Evolutionary conservation across 2,329 filamentous ascomycete genomes (phyloP).

Genomic region (Penicillium vulpinum): DNA sequence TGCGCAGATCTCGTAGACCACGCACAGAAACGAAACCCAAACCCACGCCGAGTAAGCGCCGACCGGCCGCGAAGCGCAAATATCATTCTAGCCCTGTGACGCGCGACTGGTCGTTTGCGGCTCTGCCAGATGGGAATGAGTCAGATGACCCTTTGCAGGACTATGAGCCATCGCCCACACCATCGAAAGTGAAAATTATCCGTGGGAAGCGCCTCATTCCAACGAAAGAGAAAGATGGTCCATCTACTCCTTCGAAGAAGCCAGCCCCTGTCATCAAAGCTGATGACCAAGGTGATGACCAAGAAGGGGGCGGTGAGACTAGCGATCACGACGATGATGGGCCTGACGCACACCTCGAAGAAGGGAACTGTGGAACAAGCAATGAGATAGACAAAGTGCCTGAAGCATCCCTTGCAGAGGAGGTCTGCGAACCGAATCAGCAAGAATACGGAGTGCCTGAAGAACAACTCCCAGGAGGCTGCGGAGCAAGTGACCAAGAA

Average conservation of each 20-base stretch:
- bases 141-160: constrained; percentile 48
- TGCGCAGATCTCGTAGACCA: constrained; percentile 29
- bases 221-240: not conserved
- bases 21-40: constrained; percentile 25
- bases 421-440: not conserved
- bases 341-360: not conserved
- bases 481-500: not conserved
- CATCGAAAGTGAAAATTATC: constrained; percentile 24
- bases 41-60: constrained; percentile 20
- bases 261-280: not conserved
- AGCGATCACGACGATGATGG: not conserved
- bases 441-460: not conserved
- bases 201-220: constrained; percentile 21
- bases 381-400: not conserved
- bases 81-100: constrained; percentile 30
- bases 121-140: constrained; percentile 36
- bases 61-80: constrained; percentile 25
- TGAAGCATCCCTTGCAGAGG: not conserved
- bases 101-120: constrained; percentile 41
- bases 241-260: not conserved
- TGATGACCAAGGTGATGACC: not conserved
- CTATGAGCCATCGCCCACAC: constrained; percentile 33
- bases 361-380: not conserved
- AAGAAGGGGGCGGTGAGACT: not conserved
- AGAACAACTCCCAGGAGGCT: not conserved